Conservation (phyloP, 106 monocot genomes). For the Cymbidium sinense region DNA sequence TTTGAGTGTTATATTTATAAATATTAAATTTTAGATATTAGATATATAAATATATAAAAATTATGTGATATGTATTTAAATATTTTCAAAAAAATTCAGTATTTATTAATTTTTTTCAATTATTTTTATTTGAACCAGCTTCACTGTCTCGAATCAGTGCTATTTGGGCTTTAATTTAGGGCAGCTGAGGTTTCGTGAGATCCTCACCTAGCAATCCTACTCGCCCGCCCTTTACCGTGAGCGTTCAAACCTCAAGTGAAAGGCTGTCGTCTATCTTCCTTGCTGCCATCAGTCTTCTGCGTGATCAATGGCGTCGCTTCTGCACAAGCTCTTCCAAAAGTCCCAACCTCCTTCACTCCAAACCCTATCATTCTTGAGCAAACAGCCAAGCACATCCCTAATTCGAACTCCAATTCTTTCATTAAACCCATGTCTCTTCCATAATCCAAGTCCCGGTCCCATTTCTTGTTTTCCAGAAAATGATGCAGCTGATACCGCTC, state of each 20-base stretch:
- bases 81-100: no score
- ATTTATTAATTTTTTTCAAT: no score
- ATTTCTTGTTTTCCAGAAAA: neutral
- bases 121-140: no score
- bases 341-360: neutral
- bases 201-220: no score
- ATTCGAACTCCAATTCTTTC: constrained; percentile 8
- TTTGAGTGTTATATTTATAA: no score
- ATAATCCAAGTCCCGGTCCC: neutral
- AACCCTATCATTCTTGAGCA: neutral
- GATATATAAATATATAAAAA: no score
- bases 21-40: no score
- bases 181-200: no score
- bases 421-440: neutral
- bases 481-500: neutral
- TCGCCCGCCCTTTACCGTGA: no score
- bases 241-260: neutral
- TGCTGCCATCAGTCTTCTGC: neutral
- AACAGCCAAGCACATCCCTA: neutral
- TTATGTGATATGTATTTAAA: no score
- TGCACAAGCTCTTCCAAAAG: constrained; percentile 14
- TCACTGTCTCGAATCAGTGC: no score
- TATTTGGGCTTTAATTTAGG: no score
- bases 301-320: constrained; percentile 24
- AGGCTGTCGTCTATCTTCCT: neutral